Base-by-base conservation (phyloP, 2,329 filamentous ascomycete species). In the Arachnomyces sp. region DNA sequence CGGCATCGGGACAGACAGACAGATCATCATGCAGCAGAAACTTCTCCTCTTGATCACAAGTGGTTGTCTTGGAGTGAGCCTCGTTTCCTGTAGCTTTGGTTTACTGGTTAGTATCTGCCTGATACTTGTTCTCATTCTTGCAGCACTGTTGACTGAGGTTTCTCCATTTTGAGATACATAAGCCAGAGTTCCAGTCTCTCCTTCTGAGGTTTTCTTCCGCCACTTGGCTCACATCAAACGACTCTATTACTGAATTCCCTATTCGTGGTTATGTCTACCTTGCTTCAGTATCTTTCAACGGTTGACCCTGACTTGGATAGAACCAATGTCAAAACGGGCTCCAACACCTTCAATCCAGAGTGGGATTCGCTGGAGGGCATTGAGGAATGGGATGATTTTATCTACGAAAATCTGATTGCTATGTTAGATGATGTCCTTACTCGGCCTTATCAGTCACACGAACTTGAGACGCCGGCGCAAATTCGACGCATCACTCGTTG, bases 341-440 rank as follows among this genome's bases (percentile, higher is more conserved):
- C 17, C 16, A 35, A 40, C 35, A 25, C 31, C 3, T 40, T 40
- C 18, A 40, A 40, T 29, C 4, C 6, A n/a, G 20, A 12, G n/a
- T 40, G 38, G 38, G 38, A 40, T 17, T 14, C 20, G 13, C 11
- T 36, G 18, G 38, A 40, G 8, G 17, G 31, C 20, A 14, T 40
- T 31, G 20, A 36, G 28, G 28, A 31, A 7, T 41, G 39, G 34
- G 20, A 7, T 6, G 33, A 41, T 32, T 41, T 41, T n/a, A 37
- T 7, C 4, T 37, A 31, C 25, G 28, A 31, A 25, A 40, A 40
- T 18, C 18, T 41, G 9, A 41, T 41, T 16, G 38, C 11, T 16
- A 40, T 40, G 38, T 14, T 34, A 2, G 38, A 25, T 30, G 18
- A 28, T 17, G 9, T 34, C n/a, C 38, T 40, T 14, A 11, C 11